Percentiles rank a stretch among this genome's conserved stretches.
Evolutionary conservation across 2,329 filamentous ascomycete species (phyloP).

Genomic region (Fusarium cyanostomum): DNA sequence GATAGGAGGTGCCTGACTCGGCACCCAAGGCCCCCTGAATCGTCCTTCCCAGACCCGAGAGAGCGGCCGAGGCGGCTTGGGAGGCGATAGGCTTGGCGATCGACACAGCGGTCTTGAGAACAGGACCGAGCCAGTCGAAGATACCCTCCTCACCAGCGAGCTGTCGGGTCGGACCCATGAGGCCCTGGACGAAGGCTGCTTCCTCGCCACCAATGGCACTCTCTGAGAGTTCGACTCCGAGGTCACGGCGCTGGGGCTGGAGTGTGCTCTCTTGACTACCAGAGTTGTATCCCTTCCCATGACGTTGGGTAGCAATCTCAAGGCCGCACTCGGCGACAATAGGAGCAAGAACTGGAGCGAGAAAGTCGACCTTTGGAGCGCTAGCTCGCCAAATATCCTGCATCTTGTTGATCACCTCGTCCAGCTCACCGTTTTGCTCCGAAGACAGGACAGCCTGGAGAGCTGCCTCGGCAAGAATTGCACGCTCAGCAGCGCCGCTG

Average conservation of each 20-base stretch:
- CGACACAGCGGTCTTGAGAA: conserved; percentile 7
- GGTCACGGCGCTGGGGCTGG: not conserved
- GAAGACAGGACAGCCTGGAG: conserved; percentile 32
- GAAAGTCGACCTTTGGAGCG: conserved; percentile 8
- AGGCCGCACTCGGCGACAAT: conserved; percentile 11
- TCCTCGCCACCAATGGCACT: not conserved
- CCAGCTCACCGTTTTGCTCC: conserved; percentile 1
- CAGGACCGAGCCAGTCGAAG: conserved; percentile 11
- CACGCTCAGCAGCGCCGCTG: conserved; percentile 26
- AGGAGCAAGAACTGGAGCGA: conserved; percentile 8
- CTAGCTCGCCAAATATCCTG: conserved; percentile 8
- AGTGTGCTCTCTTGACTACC: not conserved
- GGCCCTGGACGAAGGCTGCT: conserved; percentile 4
- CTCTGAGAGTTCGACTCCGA: not conserved
- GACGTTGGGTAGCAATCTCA: not conserved
- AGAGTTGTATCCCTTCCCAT: not conserved
- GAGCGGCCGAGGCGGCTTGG: not conserved
- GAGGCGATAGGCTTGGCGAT: conserved; percentile 1
- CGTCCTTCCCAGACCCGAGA: not conserved
- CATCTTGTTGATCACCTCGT: conserved; percentile 21
- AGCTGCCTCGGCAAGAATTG: conserved; percentile 34
- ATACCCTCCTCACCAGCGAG: conserved; percentile 17
- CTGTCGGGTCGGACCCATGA: conserved; percentile 18
- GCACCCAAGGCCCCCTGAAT: not conserved
- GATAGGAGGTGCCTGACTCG: not conserved